phyloP scores from a whole-genome alignment of 1,284 basidiomycete species.

The Butyriboletus appendiculatus region DNA sequence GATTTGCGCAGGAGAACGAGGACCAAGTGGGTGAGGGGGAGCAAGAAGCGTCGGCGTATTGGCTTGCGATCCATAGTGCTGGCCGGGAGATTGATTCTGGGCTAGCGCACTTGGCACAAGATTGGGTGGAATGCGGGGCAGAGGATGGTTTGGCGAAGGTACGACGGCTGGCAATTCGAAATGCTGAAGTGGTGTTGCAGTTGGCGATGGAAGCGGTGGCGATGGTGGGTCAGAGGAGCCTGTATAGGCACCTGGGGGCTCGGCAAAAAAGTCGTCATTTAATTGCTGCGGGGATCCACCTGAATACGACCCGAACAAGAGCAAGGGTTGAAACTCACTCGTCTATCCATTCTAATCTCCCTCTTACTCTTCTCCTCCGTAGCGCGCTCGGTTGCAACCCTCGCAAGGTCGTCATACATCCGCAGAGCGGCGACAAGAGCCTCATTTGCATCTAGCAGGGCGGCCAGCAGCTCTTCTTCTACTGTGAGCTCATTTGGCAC shows the following conservation, averaged over 20 bases:
- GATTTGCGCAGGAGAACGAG: conserved; percentile 56
- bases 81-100: conserved; percentile 17
- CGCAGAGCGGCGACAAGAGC: conserved; percentile 49
- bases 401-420: conserved; percentile 65
- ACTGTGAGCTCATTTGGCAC: conserved; percentile 46
- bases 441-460: conserved; percentile 65
- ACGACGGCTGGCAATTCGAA: conserved; percentile 39
- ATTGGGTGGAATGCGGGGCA: conserved; percentile 39
- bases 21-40: conserved; percentile 69
- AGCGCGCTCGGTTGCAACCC: conserved; percentile 62
- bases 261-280: conserved; percentile 26
- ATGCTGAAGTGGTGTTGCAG: conserved; percentile 35
- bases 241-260: conserved; percentile 19
- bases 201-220: conserved; percentile 41
- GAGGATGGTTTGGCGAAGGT: conserved; percentile 37
- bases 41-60: conserved; percentile 45
- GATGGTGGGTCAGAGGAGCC: conserved; percentile 38
- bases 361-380: conserved; percentile 61
- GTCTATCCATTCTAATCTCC: conserved; percentile 56
- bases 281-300: conserved; percentile 21
- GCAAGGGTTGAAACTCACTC: conserved; percentile 41
- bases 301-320: not conserved
- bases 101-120: conserved; percentile 20
- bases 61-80: conserved; percentile 27
- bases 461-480: conserved; percentile 64